These are phyloP conservation scores for Thelephora terrestris DNA, from an alignment of 1,284 basidiomycete genomes.

Conservation along the genomic window DNA sequence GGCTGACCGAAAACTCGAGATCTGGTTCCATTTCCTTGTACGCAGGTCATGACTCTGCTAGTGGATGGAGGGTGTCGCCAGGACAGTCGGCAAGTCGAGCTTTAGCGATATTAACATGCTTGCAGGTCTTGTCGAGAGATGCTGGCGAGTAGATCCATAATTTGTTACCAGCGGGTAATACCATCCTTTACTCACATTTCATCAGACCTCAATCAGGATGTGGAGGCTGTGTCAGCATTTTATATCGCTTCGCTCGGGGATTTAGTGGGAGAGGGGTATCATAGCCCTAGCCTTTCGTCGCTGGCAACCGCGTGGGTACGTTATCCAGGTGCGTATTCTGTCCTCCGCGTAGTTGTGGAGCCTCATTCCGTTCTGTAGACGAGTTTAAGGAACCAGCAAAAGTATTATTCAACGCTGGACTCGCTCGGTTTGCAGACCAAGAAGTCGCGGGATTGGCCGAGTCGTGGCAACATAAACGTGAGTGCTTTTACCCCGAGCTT, in stretches of 20 bases:
- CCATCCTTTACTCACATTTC: slow-evolving; percentile 2
- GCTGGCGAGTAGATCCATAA: slow-evolving; percentile 39
- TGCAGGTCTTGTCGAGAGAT: slow-evolving; percentile 62
- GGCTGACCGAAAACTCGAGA: background rate
- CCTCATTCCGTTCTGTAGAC: slow-evolving; percentile 26
- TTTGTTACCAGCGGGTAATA: background rate
- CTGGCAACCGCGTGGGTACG: slow-evolving; percentile 72
- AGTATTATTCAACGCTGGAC: slow-evolving; percentile 64
- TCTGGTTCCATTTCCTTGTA: slow-evolving; percentile 33
- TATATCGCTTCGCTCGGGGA: slow-evolving; percentile 62
- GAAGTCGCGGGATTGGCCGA: slow-evolving; percentile 54
- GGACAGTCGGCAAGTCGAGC: slow-evolving; percentile 59
- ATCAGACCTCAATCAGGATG: slow-evolving; percentile 53
- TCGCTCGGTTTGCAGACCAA: slow-evolving; percentile 57
- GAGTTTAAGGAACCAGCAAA: slow-evolving; percentile 71
- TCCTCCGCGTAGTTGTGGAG: background rate
- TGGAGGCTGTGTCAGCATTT: slow-evolving; percentile 66
- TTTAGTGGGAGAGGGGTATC: slow-evolving; percentile 46
- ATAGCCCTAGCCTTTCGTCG: slow-evolving; percentile 59
- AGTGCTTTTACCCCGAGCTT: slow-evolving; percentile 15
- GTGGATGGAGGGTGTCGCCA: slow-evolving; percentile 63
- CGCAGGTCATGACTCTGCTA: slow-evolving; percentile 25
- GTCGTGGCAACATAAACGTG: slow-evolving; percentile 61
- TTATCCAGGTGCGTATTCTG: slow-evolving; percentile 42
- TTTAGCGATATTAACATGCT: slow-evolving; percentile 53